Base-by-base conservation (phyloP, 345 rosid genomes). In the Rhodomyrtus tomentosa region DNA sequence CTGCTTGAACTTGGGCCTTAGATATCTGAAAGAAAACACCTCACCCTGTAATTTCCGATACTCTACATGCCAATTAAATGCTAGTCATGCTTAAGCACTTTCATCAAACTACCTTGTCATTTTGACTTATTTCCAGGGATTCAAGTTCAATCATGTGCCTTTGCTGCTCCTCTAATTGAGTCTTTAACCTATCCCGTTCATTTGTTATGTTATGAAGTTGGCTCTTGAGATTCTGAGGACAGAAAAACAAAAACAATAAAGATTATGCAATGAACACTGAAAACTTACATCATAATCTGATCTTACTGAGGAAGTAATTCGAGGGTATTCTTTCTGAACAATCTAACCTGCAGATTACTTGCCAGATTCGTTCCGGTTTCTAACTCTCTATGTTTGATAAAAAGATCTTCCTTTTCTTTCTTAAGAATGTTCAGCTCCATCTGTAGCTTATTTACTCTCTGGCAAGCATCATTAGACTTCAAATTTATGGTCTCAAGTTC, bases 391-490 rank as follows among this genome's bases (percentile, higher is more conserved):
- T 87, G 84, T 83, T 82, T 88, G 84, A 85, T 82, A 68, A 87
- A 51, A 83, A 91, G 85, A 84, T 87, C 85, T 48, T 91, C 92
- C 86, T 92, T 90, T 86, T 93, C 90, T 83, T 87, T 89, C 53
- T 83, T 89, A 72, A 91, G 87, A 76, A 72, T 81, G 80, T 29
- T 82, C 84, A 92, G 86, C 84, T 93, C 91, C 87, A 83, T 87
- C 89, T 87, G 85, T 85, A 91, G 87, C 52, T 55, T 49, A 53
- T 88, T 86, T 25, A 82, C 86, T 82, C 87, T 89, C 86, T 85
- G 86, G 48, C 84, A 87, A 85, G 92, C 85, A 82, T 74, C 72
- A 51, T 88, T 89, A 85, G 88, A 89, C 84, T 91, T 93, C 76
- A 87, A 86, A 81, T 88, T 85, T n/a, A 92, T 88, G 52, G 73